Conservation (phyloP, 2,329 filamentous ascomycete genomes). For the Xylaria sp. region DNA sequence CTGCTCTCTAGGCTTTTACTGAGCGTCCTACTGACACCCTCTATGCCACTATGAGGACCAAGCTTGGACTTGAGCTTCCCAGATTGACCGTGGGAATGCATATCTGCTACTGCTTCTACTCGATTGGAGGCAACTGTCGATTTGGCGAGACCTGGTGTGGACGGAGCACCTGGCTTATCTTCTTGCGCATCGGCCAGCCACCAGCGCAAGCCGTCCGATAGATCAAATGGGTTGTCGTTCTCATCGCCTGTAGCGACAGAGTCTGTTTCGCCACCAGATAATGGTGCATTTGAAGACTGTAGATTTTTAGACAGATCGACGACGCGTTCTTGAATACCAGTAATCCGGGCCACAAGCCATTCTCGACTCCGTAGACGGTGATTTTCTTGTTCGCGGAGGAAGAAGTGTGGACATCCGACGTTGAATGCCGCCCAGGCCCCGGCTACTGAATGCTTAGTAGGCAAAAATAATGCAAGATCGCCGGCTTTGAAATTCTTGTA, state of each 20-base stretch:
- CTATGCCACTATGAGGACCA: slow-evolving; percentile 67
- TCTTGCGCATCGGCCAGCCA: slow-evolving; percentile 94
- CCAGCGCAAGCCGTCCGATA: slow-evolving; percentile 95
- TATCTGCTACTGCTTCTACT: slow-evolving; percentile 85
- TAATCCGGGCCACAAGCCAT: slow-evolving; percentile 96
- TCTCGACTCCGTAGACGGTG: slow-evolving; percentile 87
- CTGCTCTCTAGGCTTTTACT: slow-evolving; percentile 92
- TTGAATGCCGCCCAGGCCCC: slow-evolving; percentile 99
- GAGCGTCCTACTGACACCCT: slow-evolving; percentile 79
- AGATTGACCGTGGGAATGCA: slow-evolving; percentile 61
- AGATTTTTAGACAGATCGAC: slow-evolving; percentile 90
- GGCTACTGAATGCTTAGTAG: slow-evolving; percentile 92
- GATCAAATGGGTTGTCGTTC: slow-evolving; percentile 96
- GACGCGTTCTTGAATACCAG: slow-evolving; percentile 89
- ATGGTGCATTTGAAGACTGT: slow-evolving; percentile 56
- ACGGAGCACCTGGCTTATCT: slow-evolving; percentile 90
- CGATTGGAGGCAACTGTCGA: slow-evolving; percentile 89
- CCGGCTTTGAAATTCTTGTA: slow-evolving; percentile 97
- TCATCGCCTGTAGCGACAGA: slow-evolving; percentile 70
- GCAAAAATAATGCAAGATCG: slow-evolving; percentile 91
- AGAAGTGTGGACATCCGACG: slow-evolving; percentile 95
- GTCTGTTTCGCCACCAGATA: slow-evolving; percentile 58
- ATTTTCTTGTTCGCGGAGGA: slow-evolving; percentile 89
- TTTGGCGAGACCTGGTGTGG: slow-evolving; percentile 91
- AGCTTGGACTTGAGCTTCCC: slow-evolving; percentile 56